Evolutionary conservation across 2,329 filamentous ascomycete genomes (phyloP).

Genomic region (Cytospora schulzeri): DNA sequence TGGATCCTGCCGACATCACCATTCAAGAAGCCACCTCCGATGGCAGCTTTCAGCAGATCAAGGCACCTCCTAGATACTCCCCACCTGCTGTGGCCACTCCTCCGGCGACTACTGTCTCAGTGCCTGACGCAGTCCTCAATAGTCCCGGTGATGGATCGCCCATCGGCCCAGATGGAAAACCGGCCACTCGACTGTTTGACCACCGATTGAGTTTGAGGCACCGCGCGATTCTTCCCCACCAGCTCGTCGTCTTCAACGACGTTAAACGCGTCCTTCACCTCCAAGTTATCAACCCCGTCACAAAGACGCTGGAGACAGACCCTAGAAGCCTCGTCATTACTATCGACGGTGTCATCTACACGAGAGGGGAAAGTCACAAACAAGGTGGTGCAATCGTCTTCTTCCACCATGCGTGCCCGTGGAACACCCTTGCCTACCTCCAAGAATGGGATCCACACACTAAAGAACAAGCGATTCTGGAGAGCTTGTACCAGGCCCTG

Average conservation of each 20-base stretch:
- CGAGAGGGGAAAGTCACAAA: background rate
- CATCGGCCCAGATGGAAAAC: background rate
- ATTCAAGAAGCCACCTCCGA: background rate
- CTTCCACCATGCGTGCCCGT: background rate
- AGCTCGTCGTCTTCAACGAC: background rate
- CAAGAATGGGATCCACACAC: background rate
- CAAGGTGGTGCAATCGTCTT: background rate
- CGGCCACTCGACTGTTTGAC: background rate
- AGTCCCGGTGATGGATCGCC: background rate
- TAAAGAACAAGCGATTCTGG: constrained; percentile 5
- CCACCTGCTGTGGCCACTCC: background rate
- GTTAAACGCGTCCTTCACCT: background rate
- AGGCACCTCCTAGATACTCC: background rate
- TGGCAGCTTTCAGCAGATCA: background rate
- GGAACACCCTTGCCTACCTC: constrained; percentile 4
- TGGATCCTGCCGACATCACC: background rate
- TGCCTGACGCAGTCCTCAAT: background rate
- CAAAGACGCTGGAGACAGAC: background rate
- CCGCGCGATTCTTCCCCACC: background rate
- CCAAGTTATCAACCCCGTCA: background rate
- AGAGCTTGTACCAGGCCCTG: background rate
- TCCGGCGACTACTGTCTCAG: background rate
- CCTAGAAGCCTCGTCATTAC: background rate
- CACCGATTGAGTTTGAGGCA: background rate
- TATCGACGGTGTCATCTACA: background rate